Evolutionary conservation across 208 protist species (phyloP).

Genomic region (Leishmania lainsoni): DNA sequence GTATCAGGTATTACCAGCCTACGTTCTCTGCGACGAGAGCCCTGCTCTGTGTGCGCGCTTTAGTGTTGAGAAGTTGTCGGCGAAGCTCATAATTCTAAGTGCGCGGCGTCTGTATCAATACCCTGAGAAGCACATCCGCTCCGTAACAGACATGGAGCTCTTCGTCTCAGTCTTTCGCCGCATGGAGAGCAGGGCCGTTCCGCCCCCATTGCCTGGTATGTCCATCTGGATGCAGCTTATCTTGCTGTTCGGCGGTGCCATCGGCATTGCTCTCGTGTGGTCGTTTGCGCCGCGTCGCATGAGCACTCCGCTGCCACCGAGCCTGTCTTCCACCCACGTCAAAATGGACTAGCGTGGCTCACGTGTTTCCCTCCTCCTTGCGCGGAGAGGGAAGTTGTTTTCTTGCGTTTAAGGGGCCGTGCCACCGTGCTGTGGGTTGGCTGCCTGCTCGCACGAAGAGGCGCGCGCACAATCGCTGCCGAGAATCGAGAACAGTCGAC

Average conservation of each 20-base stretch:
- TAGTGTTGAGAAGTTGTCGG: slow-evolving; percentile 3
- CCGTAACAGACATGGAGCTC: slow-evolving; percentile 29
- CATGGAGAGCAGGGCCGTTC: slow-evolving; percentile 29
- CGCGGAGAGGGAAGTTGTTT: neutral
- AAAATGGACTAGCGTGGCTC: slow-evolving; percentile 6
- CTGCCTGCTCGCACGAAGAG: neutral
- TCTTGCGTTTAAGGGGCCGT: neutral
- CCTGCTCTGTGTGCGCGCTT: slow-evolving; percentile 21
- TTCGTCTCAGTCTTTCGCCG: slow-evolving; percentile 28
- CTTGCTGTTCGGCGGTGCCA: slow-evolving; percentile 14
- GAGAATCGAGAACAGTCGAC: neutral
- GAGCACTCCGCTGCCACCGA: slow-evolving; percentile 20
- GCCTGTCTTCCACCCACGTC: neutral
- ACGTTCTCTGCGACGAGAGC: slow-evolving; percentile 33
- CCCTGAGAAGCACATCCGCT: slow-evolving; percentile 16
- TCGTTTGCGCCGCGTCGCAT: slow-evolving; percentile 19
- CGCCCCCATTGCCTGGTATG: slow-evolving; percentile 8
- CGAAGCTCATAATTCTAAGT: slow-evolving; percentile 19
- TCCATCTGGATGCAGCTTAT: slow-evolving; percentile 22
- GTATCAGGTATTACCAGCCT: slow-evolving; percentile 28
- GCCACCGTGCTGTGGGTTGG: neutral
- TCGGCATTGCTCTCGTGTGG: slow-evolving; percentile 26
- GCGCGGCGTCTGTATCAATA: slow-evolving; percentile 23
- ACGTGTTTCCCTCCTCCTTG: neutral
- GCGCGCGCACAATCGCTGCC: neutral